phyloP scores from a whole-genome alignment of 1,284 basidiomycete genomes.

The Ceratobasidium papillatum region DNA sequence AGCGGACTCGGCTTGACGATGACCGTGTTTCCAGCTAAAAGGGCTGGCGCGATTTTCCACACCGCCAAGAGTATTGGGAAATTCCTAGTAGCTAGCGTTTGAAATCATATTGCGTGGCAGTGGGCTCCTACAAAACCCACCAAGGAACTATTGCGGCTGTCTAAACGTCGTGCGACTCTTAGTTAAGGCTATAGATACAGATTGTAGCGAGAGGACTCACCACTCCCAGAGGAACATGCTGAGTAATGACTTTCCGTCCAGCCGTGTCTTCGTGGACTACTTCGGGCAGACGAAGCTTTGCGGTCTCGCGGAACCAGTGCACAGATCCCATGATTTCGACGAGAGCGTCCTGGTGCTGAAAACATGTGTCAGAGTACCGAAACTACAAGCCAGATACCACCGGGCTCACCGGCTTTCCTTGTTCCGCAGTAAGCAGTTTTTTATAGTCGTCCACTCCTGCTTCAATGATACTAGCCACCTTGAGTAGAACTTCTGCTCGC shows the following conservation, averaged over 20 bases:
- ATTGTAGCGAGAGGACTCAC: neutral
- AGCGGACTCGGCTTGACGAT: slow-evolving; percentile 91
- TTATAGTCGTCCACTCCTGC: neutral
- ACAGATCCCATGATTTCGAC: slow-evolving; percentile 22
- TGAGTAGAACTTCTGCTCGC: neutral
- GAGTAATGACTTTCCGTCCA: neutral
- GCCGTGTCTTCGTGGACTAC: slow-evolving; percentile 21
- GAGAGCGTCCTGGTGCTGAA: slow-evolving; percentile 10
- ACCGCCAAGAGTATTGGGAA: slow-evolving; percentile 90
- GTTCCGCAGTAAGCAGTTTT: slow-evolving; percentile 21
- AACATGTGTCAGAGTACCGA: neutral
- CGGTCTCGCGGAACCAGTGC: slow-evolving; percentile 23
- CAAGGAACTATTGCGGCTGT: slow-evolving; percentile 23
- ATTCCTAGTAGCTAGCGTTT: slow-evolving; percentile 12
- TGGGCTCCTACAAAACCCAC: neutral
- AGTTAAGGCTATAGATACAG: neutral
- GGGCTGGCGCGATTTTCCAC: slow-evolving; percentile 87
- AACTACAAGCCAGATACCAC: neutral
- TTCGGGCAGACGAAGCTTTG: slow-evolving; percentile 7
- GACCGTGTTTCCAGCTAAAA: slow-evolving; percentile 84
- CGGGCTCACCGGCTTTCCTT: slow-evolving; percentile 28
- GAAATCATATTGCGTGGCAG: neutral
- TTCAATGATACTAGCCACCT: slow-evolving; percentile 13
- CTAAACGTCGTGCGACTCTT: neutral
- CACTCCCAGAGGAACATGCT: slow-evolving; percentile 29